Conservation (phyloP, 1,139 yeast genomes). For the Taphrina populina region DNA sequence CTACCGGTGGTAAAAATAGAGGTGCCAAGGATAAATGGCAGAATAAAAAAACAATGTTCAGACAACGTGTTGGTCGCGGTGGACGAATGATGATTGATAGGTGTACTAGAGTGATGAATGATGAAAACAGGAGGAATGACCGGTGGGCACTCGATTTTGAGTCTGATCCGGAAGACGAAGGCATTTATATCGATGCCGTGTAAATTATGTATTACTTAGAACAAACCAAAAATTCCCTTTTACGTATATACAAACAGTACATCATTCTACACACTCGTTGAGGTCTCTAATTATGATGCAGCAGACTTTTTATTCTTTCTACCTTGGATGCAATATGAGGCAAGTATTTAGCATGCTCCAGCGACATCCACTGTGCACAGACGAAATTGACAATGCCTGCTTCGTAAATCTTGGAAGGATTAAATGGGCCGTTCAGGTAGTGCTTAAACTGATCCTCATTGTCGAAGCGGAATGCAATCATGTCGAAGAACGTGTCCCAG, state of each 20-base stretch:
- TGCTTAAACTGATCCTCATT: neutral
- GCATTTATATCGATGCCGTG: conserved; percentile 26
- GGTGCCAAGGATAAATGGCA: conserved; percentile 40
- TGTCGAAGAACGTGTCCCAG: conserved; percentile 10
- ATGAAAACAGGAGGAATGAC: neutral
- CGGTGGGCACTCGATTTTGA: conserved; percentile 29
- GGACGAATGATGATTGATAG: conserved; percentile 75
- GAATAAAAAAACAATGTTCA: conserved; percentile 50
- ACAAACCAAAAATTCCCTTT: too few relatives aligned
- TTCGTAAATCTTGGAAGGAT: conserved; percentile 19
- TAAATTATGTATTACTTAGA: too few relatives aligned
- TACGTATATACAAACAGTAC: too few relatives aligned
- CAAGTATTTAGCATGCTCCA: conserved; percentile 12
- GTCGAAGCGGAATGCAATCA: conserved; percentile 12
- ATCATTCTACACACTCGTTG: too few relatives aligned
- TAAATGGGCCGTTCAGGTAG: neutral
- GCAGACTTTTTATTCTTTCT: neutral
- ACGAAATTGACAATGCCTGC: neutral
- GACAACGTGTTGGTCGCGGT: conserved; percentile 74
- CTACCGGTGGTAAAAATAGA: conserved; percentile 42
- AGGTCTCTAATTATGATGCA: too few relatives aligned
- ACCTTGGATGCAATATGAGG: neutral
- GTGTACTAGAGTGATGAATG: conserved; percentile 41
- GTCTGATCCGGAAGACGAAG: conserved; percentile 32
- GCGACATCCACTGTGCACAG: conserved; percentile 7